phyloP scores from a whole-genome alignment of 176 grass and related monocot species.

The Sorghum bicolor region DNA sequence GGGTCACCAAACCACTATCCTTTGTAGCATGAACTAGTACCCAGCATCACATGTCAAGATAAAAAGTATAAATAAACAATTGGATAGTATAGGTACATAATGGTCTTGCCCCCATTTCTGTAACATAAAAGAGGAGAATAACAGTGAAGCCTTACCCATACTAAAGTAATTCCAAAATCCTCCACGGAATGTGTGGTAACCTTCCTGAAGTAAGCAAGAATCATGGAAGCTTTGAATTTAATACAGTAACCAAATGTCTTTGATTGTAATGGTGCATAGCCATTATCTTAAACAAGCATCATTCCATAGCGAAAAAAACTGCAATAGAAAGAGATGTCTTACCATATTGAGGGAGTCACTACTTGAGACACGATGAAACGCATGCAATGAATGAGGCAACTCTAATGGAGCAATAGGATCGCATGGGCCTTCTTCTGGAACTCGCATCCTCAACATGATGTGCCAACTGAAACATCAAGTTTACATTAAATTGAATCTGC shows the following conservation, averaged over 20 bases:
- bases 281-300: slow-evolving; percentile 7
- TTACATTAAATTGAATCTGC: neutral
- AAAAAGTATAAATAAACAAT: slow-evolving; percentile 5
- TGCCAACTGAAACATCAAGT: slow-evolving; percentile 72
- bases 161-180: slow-evolving; percentile 99
- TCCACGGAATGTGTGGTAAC: slow-evolving; percentile 77
- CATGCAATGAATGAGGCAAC: slow-evolving; percentile 86
- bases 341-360: slow-evolving; percentile 80
- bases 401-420: slow-evolving; percentile 88
- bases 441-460: slow-evolving; percentile 86
- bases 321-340: slow-evolving; percentile 29
- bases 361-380: slow-evolving; percentile 73
- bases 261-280: neutral
- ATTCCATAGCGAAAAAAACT: slow-evolving; percentile 7
- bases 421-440: slow-evolving; percentile 66
- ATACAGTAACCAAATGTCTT: slow-evolving; percentile 8
- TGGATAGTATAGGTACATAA: neutral
- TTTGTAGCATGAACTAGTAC: neutral
- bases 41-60: neutral
- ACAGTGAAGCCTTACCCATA: slow-evolving; percentile 61
- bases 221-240: neutral
- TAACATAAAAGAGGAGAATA: neutral
- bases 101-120: neutral
- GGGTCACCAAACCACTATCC: neutral
- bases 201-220: slow-evolving; percentile 67